Evolutionary conservation across 164 flowering plant species (phyloP).

Genomic region (Berberis thunbergii): DNA sequence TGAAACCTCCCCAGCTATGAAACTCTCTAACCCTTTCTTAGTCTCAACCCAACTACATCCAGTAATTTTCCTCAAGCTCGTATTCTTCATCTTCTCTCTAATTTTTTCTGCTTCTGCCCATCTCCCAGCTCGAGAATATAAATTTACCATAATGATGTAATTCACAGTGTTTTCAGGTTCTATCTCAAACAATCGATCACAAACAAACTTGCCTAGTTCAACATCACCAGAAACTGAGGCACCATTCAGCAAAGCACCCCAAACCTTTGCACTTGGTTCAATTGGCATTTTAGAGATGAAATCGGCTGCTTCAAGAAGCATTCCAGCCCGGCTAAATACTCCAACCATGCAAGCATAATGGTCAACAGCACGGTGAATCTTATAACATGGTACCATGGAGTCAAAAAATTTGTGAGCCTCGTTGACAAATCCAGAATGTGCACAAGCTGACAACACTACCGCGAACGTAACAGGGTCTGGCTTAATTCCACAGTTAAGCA

Average conservation of each 20-base stretch:
- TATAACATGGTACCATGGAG: conserved; percentile 32
- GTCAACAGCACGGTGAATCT: conserved; percentile 47
- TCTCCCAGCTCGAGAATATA: conserved; percentile 65
- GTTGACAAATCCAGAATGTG: conserved; percentile 59
- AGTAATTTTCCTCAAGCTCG: conserved; percentile 53
- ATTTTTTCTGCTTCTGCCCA: conserved; percentile 71
- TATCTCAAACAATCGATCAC: conserved; percentile 47
- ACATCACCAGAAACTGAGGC: conserved; percentile 55
- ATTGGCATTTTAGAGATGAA: conserved; percentile 61
- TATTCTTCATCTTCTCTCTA: conserved; percentile 49
- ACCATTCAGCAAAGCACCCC: conserved; percentile 82
- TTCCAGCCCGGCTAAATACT: conserved; percentile 62
- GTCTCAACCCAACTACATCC: conserved; percentile 75
- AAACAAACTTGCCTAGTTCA: conserved; percentile 53
- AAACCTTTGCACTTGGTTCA: conserved; percentile 62
- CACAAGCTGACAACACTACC: conserved; percentile 70
- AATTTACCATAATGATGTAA: conserved; percentile 62
- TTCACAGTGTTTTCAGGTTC: conserved; percentile 76
- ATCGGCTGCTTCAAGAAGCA: conserved; percentile 52
- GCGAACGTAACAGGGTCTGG: conserved; percentile 76
- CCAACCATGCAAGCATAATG: conserved; percentile 91
- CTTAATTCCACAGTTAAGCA: conserved; percentile 35
- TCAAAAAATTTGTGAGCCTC: conserved; percentile 53
- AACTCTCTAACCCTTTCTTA: conserved; percentile 26
- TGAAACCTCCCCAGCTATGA: conserved; percentile 34